Conservation (phyloP, 805 yeast species). For the Candida silvatica region DNA sequence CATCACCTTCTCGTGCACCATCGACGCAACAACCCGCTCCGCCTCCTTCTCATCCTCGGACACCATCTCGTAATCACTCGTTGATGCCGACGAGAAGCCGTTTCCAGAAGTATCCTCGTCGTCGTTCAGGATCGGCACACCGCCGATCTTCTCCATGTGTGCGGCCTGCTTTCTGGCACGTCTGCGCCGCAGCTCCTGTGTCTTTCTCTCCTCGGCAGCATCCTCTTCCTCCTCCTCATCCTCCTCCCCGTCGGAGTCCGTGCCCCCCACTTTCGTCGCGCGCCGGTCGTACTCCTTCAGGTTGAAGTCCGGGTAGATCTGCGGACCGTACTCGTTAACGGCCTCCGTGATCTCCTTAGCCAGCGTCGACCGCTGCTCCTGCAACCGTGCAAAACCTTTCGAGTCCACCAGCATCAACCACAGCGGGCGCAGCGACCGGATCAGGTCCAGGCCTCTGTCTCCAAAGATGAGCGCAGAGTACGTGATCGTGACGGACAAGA, state of each 20-base stretch:
- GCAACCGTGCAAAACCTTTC: slow-evolving; percentile 47
- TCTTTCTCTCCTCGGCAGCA: slow-evolving; percentile 41
- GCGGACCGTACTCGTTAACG: slow-evolving; percentile 77
- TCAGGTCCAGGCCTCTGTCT: slow-evolving; percentile 85
- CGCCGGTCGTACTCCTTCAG: slow-evolving; percentile 37
- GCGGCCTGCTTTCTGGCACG: slow-evolving; percentile 19
- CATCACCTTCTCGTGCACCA: too few species aligned
- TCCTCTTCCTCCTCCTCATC: slow-evolving; percentile 29
- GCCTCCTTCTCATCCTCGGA: slow-evolving; percentile 4
- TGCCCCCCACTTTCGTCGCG: slow-evolving; percentile 24
- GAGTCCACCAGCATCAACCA: slow-evolving; percentile 57
- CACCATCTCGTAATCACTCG: slow-evolving; percentile 16
- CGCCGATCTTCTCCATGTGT: slow-evolving; percentile 7
- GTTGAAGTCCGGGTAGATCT: slow-evolving; percentile 80
- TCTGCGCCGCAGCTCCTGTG: slow-evolving; percentile 39
- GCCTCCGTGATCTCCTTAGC: slow-evolving; percentile 68
- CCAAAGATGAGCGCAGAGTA: slow-evolving; percentile 90
- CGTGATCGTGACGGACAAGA: slow-evolving; percentile 65
- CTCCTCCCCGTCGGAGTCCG: slow-evolving; percentile 15
- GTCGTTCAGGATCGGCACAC: slow-evolving; percentile 45
- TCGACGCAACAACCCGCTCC: too few species aligned
- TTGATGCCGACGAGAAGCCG: slow-evolving; percentile 22
- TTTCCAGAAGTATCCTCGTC: slow-evolving; percentile 25
- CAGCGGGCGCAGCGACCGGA: slow-evolving; percentile 76
- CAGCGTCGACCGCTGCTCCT: slow-evolving; percentile 51